These are phyloP conservation scores for Cryptococcus sp. DNA, from an alignment of 1,284 basidiomycete species.

Conservation along the genomic window DNA sequence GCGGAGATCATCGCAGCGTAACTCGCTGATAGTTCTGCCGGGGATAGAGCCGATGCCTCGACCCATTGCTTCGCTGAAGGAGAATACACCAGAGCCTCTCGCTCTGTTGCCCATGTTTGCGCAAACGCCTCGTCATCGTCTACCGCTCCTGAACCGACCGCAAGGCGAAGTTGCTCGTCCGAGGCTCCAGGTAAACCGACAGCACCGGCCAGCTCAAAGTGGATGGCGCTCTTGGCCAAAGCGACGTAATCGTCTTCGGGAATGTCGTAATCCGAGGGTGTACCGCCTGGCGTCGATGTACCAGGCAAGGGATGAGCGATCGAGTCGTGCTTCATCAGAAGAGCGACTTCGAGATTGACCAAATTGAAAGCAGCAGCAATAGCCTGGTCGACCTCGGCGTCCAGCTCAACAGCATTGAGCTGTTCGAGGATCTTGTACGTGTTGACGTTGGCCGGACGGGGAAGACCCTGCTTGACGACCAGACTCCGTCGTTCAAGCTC, in stretches of 20 bases:
- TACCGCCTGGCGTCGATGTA: conserved; percentile 74
- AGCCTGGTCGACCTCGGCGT: conserved; percentile 58
- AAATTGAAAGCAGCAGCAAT: conserved; percentile 63
- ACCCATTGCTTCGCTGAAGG: conserved; percentile 66
- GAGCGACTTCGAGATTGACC: conserved; percentile 77
- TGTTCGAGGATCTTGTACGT: conserved; percentile 64
- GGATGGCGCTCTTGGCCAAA: conserved; percentile 70
- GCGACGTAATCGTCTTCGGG: conserved; percentile 78
- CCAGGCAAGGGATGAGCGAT: conserved; percentile 87
- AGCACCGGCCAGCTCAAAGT: conserved; percentile 73
- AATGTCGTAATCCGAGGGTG: conserved; percentile 69
- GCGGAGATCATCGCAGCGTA: conserved; percentile 66
- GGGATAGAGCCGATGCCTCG: conserved; percentile 62
- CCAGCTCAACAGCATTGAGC: conserved; percentile 50
- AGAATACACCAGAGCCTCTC: conserved; percentile 67
- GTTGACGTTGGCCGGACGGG: conserved; percentile 83
- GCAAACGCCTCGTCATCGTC: conserved; percentile 62
- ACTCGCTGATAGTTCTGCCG: conserved; percentile 66
- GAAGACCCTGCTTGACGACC: conserved; percentile 78
- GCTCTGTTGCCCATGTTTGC: conserved; percentile 68
- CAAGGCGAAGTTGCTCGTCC: conserved; percentile 73
- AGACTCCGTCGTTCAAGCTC: conserved; percentile 78
- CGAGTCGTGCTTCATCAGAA: conserved; percentile 83
- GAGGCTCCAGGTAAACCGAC: conserved; percentile 84
- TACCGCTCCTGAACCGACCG: conserved; percentile 65